phyloP scores from a whole-genome alignment of 2,329 filamentous ascomycete species.

The Alternaria incomplexa region DNA sequence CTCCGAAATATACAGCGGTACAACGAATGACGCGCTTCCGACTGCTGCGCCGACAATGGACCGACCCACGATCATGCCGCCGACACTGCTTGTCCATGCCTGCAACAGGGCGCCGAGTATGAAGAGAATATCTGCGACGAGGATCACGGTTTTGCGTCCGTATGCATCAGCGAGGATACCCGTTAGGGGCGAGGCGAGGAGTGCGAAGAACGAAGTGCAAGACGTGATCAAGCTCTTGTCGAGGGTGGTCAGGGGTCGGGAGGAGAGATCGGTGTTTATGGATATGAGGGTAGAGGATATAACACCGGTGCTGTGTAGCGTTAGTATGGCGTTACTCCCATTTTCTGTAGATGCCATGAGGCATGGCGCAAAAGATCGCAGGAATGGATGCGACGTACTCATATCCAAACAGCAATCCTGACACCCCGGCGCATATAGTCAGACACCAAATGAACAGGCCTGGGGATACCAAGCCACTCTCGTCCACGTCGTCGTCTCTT shows the following conservation, averaged over 20 bases:
- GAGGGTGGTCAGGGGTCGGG: slow-evolving; percentile 56
- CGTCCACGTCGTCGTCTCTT: slow-evolving; percentile 43
- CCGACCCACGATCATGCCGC: slow-evolving; percentile 70
- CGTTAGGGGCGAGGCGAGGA: slow-evolving; percentile 62
- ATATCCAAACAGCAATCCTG: slow-evolving; percentile 66
- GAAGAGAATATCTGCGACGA: slow-evolving; percentile 69
- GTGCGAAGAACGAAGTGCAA: slow-evolving; percentile 63
- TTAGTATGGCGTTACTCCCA: neutral
- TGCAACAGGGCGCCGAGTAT: slow-evolving; percentile 71
- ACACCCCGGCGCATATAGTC: slow-evolving; percentile 64
- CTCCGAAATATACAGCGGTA: slow-evolving; percentile 81
- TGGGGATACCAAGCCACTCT: slow-evolving; percentile 35
- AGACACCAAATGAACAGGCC: slow-evolving; percentile 60
- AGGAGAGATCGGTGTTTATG: slow-evolving; percentile 60
- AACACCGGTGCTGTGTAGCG: slow-evolving; percentile 59
- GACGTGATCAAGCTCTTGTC: slow-evolving; percentile 67
- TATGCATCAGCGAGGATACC: slow-evolving; percentile 70
- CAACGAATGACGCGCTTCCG: slow-evolving; percentile 79
- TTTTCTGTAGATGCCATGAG: neutral
- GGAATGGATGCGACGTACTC: slow-evolving; percentile 52
- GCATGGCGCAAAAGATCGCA: neutral
- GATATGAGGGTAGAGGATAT: slow-evolving; percentile 66
- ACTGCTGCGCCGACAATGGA: slow-evolving; percentile 75
- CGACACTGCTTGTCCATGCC: slow-evolving; percentile 63
- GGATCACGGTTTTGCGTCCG: slow-evolving; percentile 82